A percentile compares a stretch with the other conserved stretches of the same genome.
These are phyloP conservation scores for Pestalotiopsis sp. DNA, from an alignment of 2,329 filamentous ascomycete species.

Conservation along the genomic window DNA sequence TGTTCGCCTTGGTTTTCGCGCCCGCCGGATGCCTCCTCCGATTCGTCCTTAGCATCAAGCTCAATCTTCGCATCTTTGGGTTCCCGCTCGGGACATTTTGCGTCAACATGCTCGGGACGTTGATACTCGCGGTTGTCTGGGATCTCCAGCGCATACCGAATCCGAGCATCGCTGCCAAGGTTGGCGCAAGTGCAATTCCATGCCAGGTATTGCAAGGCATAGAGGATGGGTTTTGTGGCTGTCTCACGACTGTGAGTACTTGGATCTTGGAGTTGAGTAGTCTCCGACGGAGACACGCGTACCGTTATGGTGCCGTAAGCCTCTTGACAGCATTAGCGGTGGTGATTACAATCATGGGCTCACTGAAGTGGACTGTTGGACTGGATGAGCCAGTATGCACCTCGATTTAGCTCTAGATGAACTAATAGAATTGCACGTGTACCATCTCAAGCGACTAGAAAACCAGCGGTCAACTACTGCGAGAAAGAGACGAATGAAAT, in stretches of 20 bases:
- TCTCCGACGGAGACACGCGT: background rate
- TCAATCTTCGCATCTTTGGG: slow-evolving; percentile 56
- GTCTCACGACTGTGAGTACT: background rate
- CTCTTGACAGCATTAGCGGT: background rate
- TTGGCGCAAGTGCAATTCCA: background rate
- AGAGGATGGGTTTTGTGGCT: slow-evolving; percentile 1
- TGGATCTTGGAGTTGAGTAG: background rate
- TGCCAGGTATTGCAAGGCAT: slow-evolving; percentile 4
- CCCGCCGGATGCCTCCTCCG: slow-evolving; percentile 64
- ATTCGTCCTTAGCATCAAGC: slow-evolving; percentile 59
- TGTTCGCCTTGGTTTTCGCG: slow-evolving; percentile 71
- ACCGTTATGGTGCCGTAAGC: background rate
- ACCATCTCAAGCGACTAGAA: too few relatives aligned
- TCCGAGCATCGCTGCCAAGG: background rate
- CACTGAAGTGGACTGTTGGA: background rate
- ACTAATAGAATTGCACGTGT: too few relatives aligned
- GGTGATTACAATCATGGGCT: background rate
- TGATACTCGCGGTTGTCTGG: slow-evolving; percentile 12
- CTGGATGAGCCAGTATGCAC: background rate
- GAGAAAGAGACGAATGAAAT: background rate
- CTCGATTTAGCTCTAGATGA: background rate
- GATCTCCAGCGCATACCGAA: slow-evolving; percentile 15
- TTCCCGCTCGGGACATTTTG: slow-evolving; percentile 71
- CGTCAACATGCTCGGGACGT: slow-evolving; percentile 42
- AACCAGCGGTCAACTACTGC: too few relatives aligned